Evolutionary conservation across 768 basidiomycete genomes (phyloP), one percentile per base, ranked within the genome.

Genomic region (Xerocomus brunneocitrinus): DNA sequence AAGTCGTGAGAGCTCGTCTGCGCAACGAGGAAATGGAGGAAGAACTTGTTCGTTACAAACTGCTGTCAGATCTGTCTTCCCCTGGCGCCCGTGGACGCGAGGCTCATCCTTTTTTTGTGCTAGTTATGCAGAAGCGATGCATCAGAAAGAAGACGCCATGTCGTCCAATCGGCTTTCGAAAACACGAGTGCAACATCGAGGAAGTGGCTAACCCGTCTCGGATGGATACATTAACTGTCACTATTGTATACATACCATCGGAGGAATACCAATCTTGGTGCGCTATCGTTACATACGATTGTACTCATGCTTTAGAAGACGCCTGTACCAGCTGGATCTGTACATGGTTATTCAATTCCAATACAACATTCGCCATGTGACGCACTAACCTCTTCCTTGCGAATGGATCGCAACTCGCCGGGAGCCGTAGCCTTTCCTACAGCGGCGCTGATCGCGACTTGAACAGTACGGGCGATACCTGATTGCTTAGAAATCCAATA

Each of bases 41-140:
- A 53, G 92, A 98, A 68, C 81, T 99, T 16, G 95, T 99, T 36
- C 84, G 89, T 39, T 98, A 97, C 73, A 97, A 97, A 72, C 74
- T 97, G 42, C 67, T 95, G 90, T 94, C 28, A 34, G 56, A 56
- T 27, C 8, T 2, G 19, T 42, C 8, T 47, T 19, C 16, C 44
- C 8, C 16, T 24, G 8, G 16, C 2, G 19, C 13, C 43, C 7
- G 8, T 28, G 6, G 5, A n/a, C 22, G 19, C 9, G 2, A 27
- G 24, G 22, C 47, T 64, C 39, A 52, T 30, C 24, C 47, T 4
- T 16, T 16, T 39, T 27, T 0, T 34, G 34, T 45, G 13, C n/a
- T 53, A 79, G 78, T 41, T 79, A 80, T 53, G 79, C 89, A 13
- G 89, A 91, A 70, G 82, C 87, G 12, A 87, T 89, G 78, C 89